Base-by-base conservation (phyloP, 148 eudicot genomes). In the Nepenthes mirabilis region DNA sequence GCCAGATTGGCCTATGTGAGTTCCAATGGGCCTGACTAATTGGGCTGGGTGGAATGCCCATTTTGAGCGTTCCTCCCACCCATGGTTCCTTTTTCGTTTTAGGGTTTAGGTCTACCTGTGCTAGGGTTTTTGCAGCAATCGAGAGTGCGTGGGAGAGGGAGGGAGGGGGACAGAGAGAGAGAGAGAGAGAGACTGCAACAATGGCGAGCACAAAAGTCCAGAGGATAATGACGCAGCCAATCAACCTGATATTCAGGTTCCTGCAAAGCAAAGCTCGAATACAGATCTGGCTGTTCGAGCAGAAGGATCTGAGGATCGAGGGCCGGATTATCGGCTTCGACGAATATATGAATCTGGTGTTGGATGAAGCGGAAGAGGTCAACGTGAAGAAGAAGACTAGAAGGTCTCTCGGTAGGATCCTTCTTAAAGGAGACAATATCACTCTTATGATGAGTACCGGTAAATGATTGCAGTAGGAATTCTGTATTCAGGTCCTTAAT, bases 221-320 rank as follows among this genome's bases (percentile, higher is more conserved):
- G 78, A 36, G 75, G 61, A 77, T 77, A 59, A 77, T 77, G 81
- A 77, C 81, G 48, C 81, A 77, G 37, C 81, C 81, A 53, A 77
- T 77, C 7, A 77, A 77, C 63, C 72, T 77, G 55, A 77, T 77
- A 40, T 77, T 77, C 68, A 70, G 81, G 62, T 77, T 77, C 67
- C 50, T 65, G 51, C 68, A 65, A 45, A 65, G 60, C 53, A 90
- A 90, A 84, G 86, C 97, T 61, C 86, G 95, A 33, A 87, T 90
- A 48, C 95, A 84, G 83, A 90, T 90, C 37, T 90, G 97, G 97
- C 77, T 90, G 63, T 90, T 90, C 56, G 97, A 90, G 87, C 97
- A 90, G 81, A 90, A 90, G 75, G 97, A 90, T 63, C 55, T 75
- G 72, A 86, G 97, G 82, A 90, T 90, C 47, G 95, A 90, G 71